A percentile compares a stretch with the other conserved stretches of the same genome.
Conservation (phyloP, 441 rosid species). For the Pelargonium exstipulatum region DNA sequence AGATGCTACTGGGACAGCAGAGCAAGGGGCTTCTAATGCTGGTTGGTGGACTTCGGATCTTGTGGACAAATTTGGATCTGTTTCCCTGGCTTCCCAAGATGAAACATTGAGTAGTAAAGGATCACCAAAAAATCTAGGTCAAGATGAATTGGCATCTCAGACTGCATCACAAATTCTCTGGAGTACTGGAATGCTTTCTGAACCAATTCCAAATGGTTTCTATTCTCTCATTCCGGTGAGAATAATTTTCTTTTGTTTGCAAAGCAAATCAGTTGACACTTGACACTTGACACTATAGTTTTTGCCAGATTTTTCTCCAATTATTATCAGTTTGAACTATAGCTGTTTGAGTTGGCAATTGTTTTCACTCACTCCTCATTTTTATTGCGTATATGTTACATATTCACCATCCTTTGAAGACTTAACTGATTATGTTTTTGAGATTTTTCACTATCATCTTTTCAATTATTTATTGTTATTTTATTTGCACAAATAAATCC, state of each 20-base stretch:
- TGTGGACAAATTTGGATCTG: constrained; percentile 69
- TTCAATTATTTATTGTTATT: not conserved
- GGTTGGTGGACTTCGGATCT: constrained; percentile 85
- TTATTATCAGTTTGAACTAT: constrained; percentile 6
- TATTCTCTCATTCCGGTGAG: constrained; percentile 88
- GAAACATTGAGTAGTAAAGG: constrained; percentile 50
- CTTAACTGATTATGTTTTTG: not conserved
- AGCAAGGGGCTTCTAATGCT: constrained; percentile 64
- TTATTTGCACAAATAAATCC: not conserved
- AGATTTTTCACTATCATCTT: not conserved
- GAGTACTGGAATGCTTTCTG: constrained; percentile 83
- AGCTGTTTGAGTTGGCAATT: not conserved
- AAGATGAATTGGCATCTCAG: constrained; percentile 57
- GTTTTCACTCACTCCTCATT: not conserved
- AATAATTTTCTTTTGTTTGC: constrained; percentile 15
- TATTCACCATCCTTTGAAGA: not conserved
- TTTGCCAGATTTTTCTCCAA: constrained; percentile 5
- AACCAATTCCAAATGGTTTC: constrained; percentile 84
- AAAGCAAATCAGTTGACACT: not conserved
- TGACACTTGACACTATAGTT: constrained; percentile 1
- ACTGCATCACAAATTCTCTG: constrained; percentile 90
- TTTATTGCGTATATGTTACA: not conserved
- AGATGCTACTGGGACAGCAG: constrained; percentile 67
- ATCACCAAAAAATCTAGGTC: constrained; percentile 57
- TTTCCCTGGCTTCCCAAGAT: constrained; percentile 71